Evolutionary conservation across 2,329 filamentous ascomycete genomes (phyloP), one percentile per base, ranked within the genome.

Genomic region (Fusarium sp.): DNA sequence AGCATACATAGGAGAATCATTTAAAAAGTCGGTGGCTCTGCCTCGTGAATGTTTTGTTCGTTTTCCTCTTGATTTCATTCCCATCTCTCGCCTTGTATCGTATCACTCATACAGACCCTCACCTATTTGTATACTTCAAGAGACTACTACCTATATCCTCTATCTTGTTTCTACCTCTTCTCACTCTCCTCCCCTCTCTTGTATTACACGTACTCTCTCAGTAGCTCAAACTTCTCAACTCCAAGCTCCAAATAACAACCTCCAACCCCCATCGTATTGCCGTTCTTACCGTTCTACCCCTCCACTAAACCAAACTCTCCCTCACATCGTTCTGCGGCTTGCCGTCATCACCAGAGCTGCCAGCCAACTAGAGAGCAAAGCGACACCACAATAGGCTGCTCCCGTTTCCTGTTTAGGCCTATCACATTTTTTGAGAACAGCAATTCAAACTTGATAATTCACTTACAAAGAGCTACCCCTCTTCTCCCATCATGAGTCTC

Each of bases 401-500:
- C 56, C 48, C 65, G 56, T 62, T 64, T 22, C 62, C 63, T 30
- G 30, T 47, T 49, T 63, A 7, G 41, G 35, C 52, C 45, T 53
- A 40, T 44, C 48, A 24, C 48, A 45, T 54, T 37, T 37, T 37
- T 50, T 35, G 26, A 7, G 26, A 26, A 26, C 28, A 30, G 28
- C 10, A 30, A 30, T 30, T 30, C 28, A 30, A 24, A 24, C 5
- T 24, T 24, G 6, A 24, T 13, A 30, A 30, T 30, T 30, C 10
- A 30, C 28, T 11, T 30, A 30, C 44, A 39, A 58, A 33, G 28
- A 28, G 13, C 65, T 70, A 56, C 57, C 59, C 59, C 50, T 57
- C 63, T 50, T 55, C 51, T 54, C 46, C 28, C 71, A 72, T 62
- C 64, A 74, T 74, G 72, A 74, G 59, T 68, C 53, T 68, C 19